Conservation (phyloP, 2,329 filamentous ascomycete species). For the Stromatinia cepivora region DNA sequence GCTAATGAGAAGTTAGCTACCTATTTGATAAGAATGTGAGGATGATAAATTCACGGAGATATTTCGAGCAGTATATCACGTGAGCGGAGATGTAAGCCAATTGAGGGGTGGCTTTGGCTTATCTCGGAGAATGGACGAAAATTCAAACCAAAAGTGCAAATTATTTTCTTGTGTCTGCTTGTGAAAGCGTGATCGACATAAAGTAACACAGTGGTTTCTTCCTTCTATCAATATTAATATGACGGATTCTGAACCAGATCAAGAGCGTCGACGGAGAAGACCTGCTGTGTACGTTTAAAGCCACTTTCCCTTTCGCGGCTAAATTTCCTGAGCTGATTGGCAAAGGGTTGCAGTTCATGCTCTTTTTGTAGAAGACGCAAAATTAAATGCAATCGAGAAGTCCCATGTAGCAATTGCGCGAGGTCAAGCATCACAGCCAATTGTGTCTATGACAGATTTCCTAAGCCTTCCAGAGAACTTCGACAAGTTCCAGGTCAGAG, state of each 20-base stretch:
- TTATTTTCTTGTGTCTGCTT: too few relatives aligned
- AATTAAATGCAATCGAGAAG: constrained; percentile 59
- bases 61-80: not conserved
- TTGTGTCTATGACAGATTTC: constrained; percentile 51
- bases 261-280: constrained; percentile 45
- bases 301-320: not conserved
- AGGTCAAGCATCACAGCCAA: constrained; percentile 52
- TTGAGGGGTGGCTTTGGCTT: not conserved
- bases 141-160: not conserved
- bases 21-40: not conserved
- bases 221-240: not conserved
- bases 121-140: constrained; percentile 5
- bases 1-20: not conserved
- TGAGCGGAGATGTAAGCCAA: not conserved
- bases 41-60: not conserved
- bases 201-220: not conserved
- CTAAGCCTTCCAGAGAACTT: constrained; percentile 30
- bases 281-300: constrained; percentile 46
- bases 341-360: constrained; percentile 51
- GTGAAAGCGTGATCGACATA: not conserved
- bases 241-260: constrained; percentile 27
- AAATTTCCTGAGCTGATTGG: constrained; percentile 25
- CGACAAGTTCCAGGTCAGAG: not conserved
- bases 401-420: constrained; percentile 61
- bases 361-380: constrained; percentile 60